These are phyloP conservation scores for Eragrostis nindensis DNA, from an alignment of 176 grass and related monocot species.

Conservation along the genomic window DNA sequence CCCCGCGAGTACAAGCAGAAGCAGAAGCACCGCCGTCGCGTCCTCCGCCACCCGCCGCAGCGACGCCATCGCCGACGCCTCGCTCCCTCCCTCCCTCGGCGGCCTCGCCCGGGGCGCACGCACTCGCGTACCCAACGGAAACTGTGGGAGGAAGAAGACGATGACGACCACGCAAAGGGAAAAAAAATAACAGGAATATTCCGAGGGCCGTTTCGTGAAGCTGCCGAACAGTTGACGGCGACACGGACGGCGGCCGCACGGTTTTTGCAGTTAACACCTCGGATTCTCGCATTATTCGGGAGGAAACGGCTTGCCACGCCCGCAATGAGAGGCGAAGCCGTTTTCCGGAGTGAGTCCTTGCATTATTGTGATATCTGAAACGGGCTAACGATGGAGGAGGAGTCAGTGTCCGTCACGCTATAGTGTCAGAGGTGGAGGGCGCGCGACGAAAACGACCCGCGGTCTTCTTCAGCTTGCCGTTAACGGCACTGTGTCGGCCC, in stretches of 20 bases:
- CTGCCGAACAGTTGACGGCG: not conserved
- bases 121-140: not conserved
- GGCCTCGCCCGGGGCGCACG: not conserved
- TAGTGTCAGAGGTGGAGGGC: not conserved
- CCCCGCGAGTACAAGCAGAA: not conserved
- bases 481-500: not conserved
- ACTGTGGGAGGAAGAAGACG: not conserved
- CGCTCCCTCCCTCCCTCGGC: not conserved
- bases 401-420: not conserved
- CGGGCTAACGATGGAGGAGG: not conserved
- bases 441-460: not conserved
- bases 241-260: not conserved
- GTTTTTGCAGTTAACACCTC: not conserved
- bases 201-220: constrained; percentile 6
- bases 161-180: not conserved
- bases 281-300: not conserved
- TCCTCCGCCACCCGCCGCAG: not conserved
- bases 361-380: not conserved
- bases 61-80: not conserved
- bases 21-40: not conserved
- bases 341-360: not conserved
- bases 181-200: not conserved
- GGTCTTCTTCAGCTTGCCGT: not conserved
- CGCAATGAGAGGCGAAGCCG: not conserved
- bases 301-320: not conserved